A percentile compares a stretch with the other conserved stretches of the same genome.
phyloP scores from a whole-genome alignment of 2,329 filamentous ascomycete species.

The Cladobotryum mycophilum region DNA sequence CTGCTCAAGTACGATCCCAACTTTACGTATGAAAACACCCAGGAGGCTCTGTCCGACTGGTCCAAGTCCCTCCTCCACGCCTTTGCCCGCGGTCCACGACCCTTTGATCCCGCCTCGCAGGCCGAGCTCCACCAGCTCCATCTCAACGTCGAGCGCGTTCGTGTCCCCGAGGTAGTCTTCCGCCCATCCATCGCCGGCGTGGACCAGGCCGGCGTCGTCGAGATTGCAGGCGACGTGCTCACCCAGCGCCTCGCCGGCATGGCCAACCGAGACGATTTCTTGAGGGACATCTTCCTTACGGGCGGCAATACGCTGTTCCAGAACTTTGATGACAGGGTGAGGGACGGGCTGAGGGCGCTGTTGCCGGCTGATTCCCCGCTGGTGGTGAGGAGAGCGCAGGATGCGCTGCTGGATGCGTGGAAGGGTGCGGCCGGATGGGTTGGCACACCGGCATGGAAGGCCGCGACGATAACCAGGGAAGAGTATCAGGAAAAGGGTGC shows the following conservation, averaged over 20 bases:
- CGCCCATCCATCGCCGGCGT: slow-evolving; percentile 86
- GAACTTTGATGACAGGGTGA: slow-evolving; percentile 78
- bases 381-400: slow-evolving; percentile 63
- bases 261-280: slow-evolving; percentile 57
- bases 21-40: slow-evolving; percentile 88
- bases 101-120: slow-evolving; percentile 74
- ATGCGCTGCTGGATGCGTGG: slow-evolving; percentile 86
- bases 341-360: slow-evolving; percentile 63
- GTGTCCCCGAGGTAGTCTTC: slow-evolving; percentile 88
- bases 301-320: slow-evolving; percentile 86
- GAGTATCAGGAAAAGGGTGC: slow-evolving; percentile 89
- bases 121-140: slow-evolving; percentile 81
- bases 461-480: slow-evolving; percentile 64
- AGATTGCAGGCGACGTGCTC: slow-evolving; percentile 86
- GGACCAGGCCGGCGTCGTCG: slow-evolving; percentile 87
- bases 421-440: slow-evolving; percentile 86
- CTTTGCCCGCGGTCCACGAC: slow-evolving; percentile 80
- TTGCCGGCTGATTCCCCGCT: slow-evolving; percentile 64
- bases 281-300: slow-evolving; percentile 86
- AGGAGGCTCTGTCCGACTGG: slow-evolving; percentile 92
- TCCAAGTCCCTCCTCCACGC: slow-evolving; percentile 85
- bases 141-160: slow-evolving; percentile 92
- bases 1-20: slow-evolving; percentile 78
- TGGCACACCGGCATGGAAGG: slow-evolving; percentile 50
- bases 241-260: slow-evolving; percentile 66